These are phyloP conservation scores for Earliella scabrosa DNA, from an alignment of 1,284 basidiomycete genomes.

Conservation along the genomic window DNA sequence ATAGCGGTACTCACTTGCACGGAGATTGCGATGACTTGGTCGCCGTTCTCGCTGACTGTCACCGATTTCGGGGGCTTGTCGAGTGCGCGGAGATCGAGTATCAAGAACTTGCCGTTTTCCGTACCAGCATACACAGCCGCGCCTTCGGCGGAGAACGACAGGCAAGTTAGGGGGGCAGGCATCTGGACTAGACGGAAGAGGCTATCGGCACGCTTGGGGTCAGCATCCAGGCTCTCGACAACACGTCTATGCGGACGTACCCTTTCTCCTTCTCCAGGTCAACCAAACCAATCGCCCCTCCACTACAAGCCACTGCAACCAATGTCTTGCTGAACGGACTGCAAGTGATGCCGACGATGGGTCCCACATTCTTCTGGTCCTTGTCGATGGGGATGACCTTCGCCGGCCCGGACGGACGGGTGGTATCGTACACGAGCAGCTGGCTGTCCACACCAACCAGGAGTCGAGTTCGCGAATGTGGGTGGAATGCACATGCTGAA, in stretches of 20 bases:
- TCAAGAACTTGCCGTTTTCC: slow-evolving; percentile 59
- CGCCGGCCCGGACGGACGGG: slow-evolving; percentile 55
- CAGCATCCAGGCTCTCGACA: not conserved
- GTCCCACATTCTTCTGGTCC: slow-evolving; percentile 44
- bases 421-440: slow-evolving; percentile 65
- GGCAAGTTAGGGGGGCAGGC: slow-evolving; percentile 55
- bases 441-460: slow-evolving; percentile 58
- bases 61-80: slow-evolving; percentile 64
- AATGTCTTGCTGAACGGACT: slow-evolving; percentile 78
- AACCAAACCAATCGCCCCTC: slow-evolving; percentile 57
- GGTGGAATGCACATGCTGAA: slow-evolving; percentile 59
- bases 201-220: slow-evolving; percentile 36
- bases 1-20: slow-evolving; percentile 52
- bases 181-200: slow-evolving; percentile 58
- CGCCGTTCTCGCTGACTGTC: slow-evolving; percentile 49
- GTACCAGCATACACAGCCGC: slow-evolving; percentile 67
- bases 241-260: slow-evolving; percentile 41
- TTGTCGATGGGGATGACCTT: slow-evolving; percentile 56
- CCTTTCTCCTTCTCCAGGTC: slow-evolving; percentile 77
- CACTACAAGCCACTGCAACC: slow-evolving; percentile 57
- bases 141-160: slow-evolving; percentile 71
- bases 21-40: slow-evolving; percentile 52
- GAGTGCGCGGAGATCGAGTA: slow-evolving; percentile 63
- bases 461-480: slow-evolving; percentile 58
- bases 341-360: slow-evolving; percentile 56